phyloP scores from a whole-genome alignment of 2,329 filamentous ascomycete genomes.

The Onygena corvina region DNA sequence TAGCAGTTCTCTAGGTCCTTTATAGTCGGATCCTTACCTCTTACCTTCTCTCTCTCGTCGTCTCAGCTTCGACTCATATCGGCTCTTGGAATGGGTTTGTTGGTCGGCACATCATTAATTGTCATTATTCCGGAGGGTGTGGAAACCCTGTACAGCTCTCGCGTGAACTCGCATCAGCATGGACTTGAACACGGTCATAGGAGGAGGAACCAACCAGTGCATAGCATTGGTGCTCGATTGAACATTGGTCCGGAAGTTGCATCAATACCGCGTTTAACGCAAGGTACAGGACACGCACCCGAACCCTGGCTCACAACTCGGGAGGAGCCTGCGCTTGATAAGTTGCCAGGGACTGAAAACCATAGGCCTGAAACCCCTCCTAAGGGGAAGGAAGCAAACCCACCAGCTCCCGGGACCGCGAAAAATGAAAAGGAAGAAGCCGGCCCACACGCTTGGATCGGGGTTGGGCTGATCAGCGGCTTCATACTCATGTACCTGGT shows the following conservation, averaged over 20 bases:
- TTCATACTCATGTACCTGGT: slow-evolving; percentile 97
- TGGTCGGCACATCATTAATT: slow-evolving; percentile 89
- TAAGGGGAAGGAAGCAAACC: not conserved
- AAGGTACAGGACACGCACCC: not conserved
- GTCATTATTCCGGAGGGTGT: slow-evolving; percentile 97
- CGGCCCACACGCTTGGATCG: slow-evolving; percentile 62
- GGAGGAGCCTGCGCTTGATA: not conserved
- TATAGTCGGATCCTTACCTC: slow-evolving; percentile 76
- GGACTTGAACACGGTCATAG: slow-evolving; percentile 8
- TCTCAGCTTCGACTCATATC: slow-evolving; percentile 82
- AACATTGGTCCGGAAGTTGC: slow-evolving; percentile 2
- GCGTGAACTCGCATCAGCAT: slow-evolving; percentile 24
- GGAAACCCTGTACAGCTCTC: slow-evolving; percentile 65
- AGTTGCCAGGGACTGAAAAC: not conserved
- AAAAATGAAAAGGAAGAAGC: slow-evolving; percentile 22
- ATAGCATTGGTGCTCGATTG: slow-evolving; percentile 14
- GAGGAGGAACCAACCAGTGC: slow-evolving; percentile 22
- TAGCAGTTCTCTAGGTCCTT: slow-evolving; percentile 84
- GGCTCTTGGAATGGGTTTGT: slow-evolving; percentile 80
- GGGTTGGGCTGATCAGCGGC: slow-evolving; percentile 71
- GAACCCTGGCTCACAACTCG: not conserved
- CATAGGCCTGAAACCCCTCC: not conserved
- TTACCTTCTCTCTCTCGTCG: slow-evolving; percentile 76
- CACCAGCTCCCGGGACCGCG: no score
- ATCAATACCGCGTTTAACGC: not conserved